Percentiles rank a stretch among this genome's conserved stretches.
Evolutionary conservation across 805 yeast species (phyloP).

Genomic region (Nakazawaea pomicola): DNA sequence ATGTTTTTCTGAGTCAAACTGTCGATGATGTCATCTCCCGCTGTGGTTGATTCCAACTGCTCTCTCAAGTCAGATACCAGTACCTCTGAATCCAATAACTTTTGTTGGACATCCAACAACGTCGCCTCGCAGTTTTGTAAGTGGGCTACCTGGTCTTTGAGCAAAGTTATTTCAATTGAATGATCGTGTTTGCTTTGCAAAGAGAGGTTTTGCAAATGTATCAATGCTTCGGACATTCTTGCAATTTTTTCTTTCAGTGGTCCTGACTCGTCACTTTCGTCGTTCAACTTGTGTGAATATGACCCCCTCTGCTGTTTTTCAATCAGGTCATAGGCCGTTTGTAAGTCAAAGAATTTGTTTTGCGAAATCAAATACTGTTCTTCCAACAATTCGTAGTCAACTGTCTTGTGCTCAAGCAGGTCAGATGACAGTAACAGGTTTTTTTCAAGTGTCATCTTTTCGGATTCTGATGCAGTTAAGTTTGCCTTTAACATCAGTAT

Average conservation of each 20-base stretch:
- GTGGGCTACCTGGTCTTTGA: not conserved
- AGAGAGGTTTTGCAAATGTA: not conserved
- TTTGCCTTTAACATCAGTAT: conserved; percentile 23
- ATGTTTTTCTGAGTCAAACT: conserved; percentile 30
- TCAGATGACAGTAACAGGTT: conserved; percentile 19
- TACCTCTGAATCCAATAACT: conserved; percentile 18
- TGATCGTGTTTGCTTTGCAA: not conserved
- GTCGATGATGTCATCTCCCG: conserved; percentile 28
- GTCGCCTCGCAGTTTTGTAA: not conserved
- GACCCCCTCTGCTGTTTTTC: not conserved
- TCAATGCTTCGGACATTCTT: not conserved
- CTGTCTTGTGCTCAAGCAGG: conserved; percentile 26
- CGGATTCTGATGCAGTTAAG: conserved; percentile 21
- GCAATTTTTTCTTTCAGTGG: not conserved
- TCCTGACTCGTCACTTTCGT: not conserved
- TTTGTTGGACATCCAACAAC: not conserved
- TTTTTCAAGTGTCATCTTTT: conserved; percentile 25
- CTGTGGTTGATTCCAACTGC: conserved; percentile 23
- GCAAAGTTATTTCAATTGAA: not conserved
- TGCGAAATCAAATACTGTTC: conserved; percentile 28
- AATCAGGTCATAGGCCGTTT: not conserved
- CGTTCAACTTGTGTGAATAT: not conserved
- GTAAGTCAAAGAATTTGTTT: conserved; percentile 17
- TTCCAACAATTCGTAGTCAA: conserved; percentile 41
- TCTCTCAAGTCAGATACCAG: conserved; percentile 30